Percentiles rank a stretch among this genome's conserved stretches.
These are phyloP conservation scores for Auriculariales sp. DNA, from an alignment of 768 basidiomycete species.

Conservation along the genomic window DNA sequence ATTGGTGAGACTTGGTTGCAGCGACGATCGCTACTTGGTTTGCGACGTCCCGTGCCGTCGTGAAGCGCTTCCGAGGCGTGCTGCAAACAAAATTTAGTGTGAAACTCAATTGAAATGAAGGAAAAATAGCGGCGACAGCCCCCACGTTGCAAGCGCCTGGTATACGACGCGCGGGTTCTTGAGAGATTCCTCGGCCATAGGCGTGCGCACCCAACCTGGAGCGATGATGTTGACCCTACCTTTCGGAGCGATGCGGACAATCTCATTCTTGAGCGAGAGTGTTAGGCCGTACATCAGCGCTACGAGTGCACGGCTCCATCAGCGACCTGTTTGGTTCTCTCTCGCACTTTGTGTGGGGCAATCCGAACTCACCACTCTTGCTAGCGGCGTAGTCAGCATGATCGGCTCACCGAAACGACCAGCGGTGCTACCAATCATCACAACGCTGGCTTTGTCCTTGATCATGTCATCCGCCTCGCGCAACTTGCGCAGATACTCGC, in stretches of 20 bases:
- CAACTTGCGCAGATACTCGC: constrained; percentile 41
- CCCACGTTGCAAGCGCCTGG: constrained; percentile 53
- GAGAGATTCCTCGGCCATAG: constrained; percentile 44
- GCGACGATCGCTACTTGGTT: constrained; percentile 47
- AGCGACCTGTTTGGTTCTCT: background rate
- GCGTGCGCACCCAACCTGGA: constrained; percentile 48
- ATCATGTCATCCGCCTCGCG: constrained; percentile 20
- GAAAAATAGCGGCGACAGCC: constrained; percentile 1
- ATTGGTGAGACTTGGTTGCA: constrained; percentile 52
- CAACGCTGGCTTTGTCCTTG: constrained; percentile 42
- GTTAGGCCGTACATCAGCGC: constrained; percentile 64
- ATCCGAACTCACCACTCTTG: constrained; percentile 41
- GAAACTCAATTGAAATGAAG: background rate
- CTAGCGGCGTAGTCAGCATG: constrained; percentile 53
- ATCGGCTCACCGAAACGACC: constrained; percentile 59
- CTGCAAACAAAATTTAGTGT: constrained; percentile 18
- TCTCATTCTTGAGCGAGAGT: constrained; percentile 62
- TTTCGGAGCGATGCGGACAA: constrained; percentile 55
- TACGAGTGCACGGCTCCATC: constrained; percentile 10
- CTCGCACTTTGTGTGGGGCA: background rate
- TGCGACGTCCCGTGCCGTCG: constrained; percentile 46
- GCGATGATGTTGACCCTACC: constrained; percentile 59
- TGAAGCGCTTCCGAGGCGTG: constrained; percentile 57
- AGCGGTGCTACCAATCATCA: constrained; percentile 56
- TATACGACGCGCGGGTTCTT: constrained; percentile 40